These are phyloP conservation scores for Mucor plumbeus DNA, from an alignment of 371 early-diverging fungal species.

Conservation along the genomic window DNA sequence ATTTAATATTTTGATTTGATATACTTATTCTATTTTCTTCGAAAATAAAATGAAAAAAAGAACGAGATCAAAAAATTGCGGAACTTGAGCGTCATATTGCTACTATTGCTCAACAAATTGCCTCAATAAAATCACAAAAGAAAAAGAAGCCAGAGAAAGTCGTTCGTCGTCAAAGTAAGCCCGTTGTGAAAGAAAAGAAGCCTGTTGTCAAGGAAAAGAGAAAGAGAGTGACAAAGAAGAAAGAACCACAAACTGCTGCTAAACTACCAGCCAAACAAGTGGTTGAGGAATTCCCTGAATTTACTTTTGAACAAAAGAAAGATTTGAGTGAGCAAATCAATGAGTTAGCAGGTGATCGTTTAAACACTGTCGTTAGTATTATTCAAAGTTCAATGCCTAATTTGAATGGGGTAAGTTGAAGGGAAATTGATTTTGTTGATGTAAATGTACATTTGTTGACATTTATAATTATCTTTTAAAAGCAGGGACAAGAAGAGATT, in stretches of 20 bases:
- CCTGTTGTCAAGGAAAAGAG: slow-evolving; percentile 29
- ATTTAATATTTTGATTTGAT: not conserved
- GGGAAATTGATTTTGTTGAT: not conserved
- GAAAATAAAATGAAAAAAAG: too few relatives aligned
- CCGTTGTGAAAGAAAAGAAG: slow-evolving; percentile 33
- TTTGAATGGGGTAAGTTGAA: slow-evolving; percentile 64
- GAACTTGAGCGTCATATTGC: slow-evolving; percentile 69
- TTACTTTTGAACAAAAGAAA: slow-evolving; percentile 91
- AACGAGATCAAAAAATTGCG: slow-evolving; percentile 62
- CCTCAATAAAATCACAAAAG: slow-evolving; percentile 67
- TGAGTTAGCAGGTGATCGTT: slow-evolving; percentile 74
- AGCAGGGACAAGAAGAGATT: slow-evolving; percentile 85
- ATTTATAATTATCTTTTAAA: not conserved
- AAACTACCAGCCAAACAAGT: slow-evolving; percentile 17
- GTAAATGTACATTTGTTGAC: not conserved
- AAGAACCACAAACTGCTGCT: not conserved
- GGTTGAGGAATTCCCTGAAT: slow-evolving; percentile 51
- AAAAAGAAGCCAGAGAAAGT: slow-evolving; percentile 54
- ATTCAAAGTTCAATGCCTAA: slow-evolving; percentile 87
- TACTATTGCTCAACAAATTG: slow-evolving; percentile 65
- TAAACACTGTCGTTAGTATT: slow-evolving; percentile 82
- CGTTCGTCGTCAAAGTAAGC: slow-evolving; percentile 29
- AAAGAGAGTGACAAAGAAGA: slow-evolving; percentile 28
- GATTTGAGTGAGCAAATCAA: slow-evolving; percentile 88
- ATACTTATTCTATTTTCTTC: slow-evolving; percentile 4